Evolutionary conservation across 768 basidiomycete genomes (phyloP), one percentile per base, ranked within the genome.

Genomic region (Panaeolus papilionaceus): DNA sequence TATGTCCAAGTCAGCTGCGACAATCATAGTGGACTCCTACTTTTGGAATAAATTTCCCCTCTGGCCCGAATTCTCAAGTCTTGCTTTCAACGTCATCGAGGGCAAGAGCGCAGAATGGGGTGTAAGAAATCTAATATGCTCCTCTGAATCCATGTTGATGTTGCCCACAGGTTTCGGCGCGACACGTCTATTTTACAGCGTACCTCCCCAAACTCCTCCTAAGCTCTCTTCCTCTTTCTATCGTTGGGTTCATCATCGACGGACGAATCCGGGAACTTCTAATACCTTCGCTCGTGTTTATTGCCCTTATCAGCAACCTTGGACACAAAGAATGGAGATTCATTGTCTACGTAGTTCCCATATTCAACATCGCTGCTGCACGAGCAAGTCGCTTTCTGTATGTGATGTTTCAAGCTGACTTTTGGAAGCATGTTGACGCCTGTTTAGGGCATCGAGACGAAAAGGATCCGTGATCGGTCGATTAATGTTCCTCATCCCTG

Each of bases 301-400:
- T 94, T 8, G 76, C 74, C 2, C 71, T 90, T 2, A 86, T 99
- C 76, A 96, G 95, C 75, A 81, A 75, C 38, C 81, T 98, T 1
- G 90, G 87, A 0, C 98, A 99, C 79, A 99, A 99, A 76, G 98
- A 99, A 79, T 99, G 98, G 98, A 87, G 98, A 7, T 99, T 99
- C 78, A 82, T 99, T 66, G 85, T 95, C 8, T 99, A 99, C 74
- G 85, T 89, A 18, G 86, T 98, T 0, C 96, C 96, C 0, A 74
- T 88, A 2, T 81, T 95, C 77, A 97, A 98, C 71, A 77, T 96
- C 3, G 87, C 90, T 1, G 95, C 93, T 1, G 91, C 95, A 0
- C 77, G 88, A 16, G 90, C 88, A 2, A 82, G 88, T 1, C 75
- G 80, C 4, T 86, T 83, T 76, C 75, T 96, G 93, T 96, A 78